Base-by-base conservation (phyloP, 2,329 filamentous ascomycete species). In the Sarocladiaceae sp. region DNA sequence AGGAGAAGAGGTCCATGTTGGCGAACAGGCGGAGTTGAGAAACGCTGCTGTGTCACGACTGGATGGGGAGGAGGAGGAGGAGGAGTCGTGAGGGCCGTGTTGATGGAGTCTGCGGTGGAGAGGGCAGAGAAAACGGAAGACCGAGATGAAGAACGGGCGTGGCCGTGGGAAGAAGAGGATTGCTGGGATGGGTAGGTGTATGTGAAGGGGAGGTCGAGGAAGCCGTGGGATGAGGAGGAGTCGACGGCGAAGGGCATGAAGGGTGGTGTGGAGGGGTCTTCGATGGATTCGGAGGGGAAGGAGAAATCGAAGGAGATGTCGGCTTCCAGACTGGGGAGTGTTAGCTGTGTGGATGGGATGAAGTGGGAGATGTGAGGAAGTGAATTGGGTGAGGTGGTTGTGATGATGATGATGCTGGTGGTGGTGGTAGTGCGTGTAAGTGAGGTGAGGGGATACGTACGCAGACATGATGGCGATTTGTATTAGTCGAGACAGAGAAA, bases 1-100 rank as follows among this genome's bases (percentile, higher is more conserved):
- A 95, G 73, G 48, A 95, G 71, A 40, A 88, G 71, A 43, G 88
- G 87, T 43, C 88, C 87, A 66, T 89, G 83, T 49, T 88, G 83
- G 49, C 82, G 77, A 54, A 90, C 78, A 48, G 87, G 85, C 26
- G 85, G 85, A 51, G 76, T 73, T 32, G 26, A 43, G 7, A 26
- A 6, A 3, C 27, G 13, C n/a, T 43, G 26, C 5, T 19, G 24
- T n/a, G 37, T 41, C 13, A 43, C 13, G 20, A 27, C 15, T 29
- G 26, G n/a, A 29, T 9, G 26, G n/a, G 26, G 9, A 20, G 24
- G 11, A 44, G 74, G 76, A 44, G 73, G 69, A 32, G 73, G 67
- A 31, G 86, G 85, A 11, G 85, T 89, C 44, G 82, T 84, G 54
- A 79, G 72, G 52, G 76, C 72, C 16, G 83, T 85, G 67, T 78